phyloP scores from a whole-genome alignment of 225 moss, liverwort and hornwort genomes.

The Ulota crispa region DNA sequence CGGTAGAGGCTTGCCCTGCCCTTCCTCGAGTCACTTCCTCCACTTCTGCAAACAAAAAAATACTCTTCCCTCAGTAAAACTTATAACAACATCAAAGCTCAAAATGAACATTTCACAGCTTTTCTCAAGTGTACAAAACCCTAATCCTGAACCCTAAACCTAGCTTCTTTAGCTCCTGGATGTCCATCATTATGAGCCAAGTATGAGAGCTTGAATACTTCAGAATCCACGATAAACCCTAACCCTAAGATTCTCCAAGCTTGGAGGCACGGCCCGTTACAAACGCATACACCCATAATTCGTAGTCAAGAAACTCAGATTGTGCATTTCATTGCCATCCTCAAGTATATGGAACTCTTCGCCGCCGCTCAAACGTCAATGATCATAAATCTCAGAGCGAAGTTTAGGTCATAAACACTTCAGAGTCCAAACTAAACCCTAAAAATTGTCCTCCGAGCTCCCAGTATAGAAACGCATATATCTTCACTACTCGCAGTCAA shows the following conservation, averaged over 20 bases:
- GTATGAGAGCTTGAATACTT: not conserved
- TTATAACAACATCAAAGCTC: not conserved
- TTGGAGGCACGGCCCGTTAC: not conserved
- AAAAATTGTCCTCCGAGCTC: not conserved
- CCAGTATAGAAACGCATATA: not conserved
- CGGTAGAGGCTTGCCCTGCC: conserved; percentile 28
- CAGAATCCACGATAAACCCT: not conserved
- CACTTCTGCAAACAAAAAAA: conserved; percentile 36
- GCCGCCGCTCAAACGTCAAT: not conserved
- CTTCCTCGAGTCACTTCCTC: conserved; percentile 53
- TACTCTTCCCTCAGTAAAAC: not conserved
- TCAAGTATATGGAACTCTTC: not conserved
- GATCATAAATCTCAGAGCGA: not conserved
- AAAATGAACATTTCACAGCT: not conserved
- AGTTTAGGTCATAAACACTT: not conserved
- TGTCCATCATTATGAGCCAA: not conserved
- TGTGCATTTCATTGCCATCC: not conserved
- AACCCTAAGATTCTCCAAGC: not conserved
- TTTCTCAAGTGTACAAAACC: not conserved
- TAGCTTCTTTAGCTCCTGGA: not conserved
- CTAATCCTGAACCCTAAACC: not conserved
- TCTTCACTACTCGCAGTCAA: not conserved
- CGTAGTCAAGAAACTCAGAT: not conserved
- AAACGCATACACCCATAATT: not conserved
- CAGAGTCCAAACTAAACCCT: not conserved